Conservation (phyloP, 495 filamentous ascomycete genomes). For the Hypoxylon subgilvum region DNA sequence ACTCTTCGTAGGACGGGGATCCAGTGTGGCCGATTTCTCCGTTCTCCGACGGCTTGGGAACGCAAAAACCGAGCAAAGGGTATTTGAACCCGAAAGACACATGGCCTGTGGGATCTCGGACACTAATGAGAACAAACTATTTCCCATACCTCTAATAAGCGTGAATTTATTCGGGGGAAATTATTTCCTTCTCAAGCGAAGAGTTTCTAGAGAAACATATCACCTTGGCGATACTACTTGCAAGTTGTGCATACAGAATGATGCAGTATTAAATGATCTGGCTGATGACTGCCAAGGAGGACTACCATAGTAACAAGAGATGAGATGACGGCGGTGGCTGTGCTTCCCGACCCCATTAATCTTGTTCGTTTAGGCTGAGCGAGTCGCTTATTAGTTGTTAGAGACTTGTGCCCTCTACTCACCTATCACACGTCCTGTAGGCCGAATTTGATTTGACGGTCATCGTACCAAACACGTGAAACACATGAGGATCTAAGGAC, state of each 20-base stretch:
- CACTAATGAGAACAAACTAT: too few relatives aligned
- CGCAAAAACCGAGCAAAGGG: too few relatives aligned
- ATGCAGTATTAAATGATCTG: not conserved
- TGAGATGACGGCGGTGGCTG: conserved; percentile 20
- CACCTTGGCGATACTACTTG: conserved; percentile 4
- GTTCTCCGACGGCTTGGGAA: conserved; percentile 3
- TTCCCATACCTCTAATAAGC: too few relatives aligned
- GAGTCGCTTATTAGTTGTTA: conserved; percentile 16
- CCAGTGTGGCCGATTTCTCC: conserved; percentile 19
- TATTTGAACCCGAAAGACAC: too few relatives aligned
- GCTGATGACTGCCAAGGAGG: not conserved
- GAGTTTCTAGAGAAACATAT: conserved; percentile 4
- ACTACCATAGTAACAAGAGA: not conserved
- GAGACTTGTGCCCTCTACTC: too few relatives aligned
- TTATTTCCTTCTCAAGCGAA: too few relatives aligned
- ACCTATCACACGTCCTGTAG: not conserved
- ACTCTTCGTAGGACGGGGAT: conserved; percentile 5
- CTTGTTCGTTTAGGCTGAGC: conserved; percentile 12
- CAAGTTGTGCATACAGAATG: not conserved
- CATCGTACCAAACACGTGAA: conserved; percentile 6
- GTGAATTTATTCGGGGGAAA: too few relatives aligned
- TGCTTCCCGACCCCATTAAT: conserved; percentile 14
- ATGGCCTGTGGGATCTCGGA: too few relatives aligned
- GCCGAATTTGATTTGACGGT: not conserved
- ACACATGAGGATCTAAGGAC: not conserved